phyloP scores from a whole-genome alignment of 345 rosid genomes.

The Lepidium aucheri region DNA sequence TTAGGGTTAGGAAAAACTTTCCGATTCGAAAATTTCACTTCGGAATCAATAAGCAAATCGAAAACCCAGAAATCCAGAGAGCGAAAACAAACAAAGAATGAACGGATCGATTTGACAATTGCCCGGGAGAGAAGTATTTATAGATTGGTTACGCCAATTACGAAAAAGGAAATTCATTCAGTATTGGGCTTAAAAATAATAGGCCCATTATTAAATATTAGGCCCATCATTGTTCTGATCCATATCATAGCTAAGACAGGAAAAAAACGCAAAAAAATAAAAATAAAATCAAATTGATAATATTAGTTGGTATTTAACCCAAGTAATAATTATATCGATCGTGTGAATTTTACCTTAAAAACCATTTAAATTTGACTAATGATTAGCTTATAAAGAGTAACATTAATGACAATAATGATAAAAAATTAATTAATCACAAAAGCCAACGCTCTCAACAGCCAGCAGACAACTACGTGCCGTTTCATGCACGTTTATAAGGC shows the following conservation, averaged over 20 bases:
- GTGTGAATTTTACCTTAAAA: neutral
- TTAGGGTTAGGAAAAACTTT: neutral
- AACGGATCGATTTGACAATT: neutral
- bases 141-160: neutral
- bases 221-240: no score
- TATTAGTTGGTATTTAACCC: no score
- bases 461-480: conserved; percentile 30
- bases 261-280: no score
- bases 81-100: neutral
- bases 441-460: conserved; percentile 10
- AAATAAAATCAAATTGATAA: no score
- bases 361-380: neutral
- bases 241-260: no score
- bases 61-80: neutral
- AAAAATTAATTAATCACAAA: conserved; percentile 8
- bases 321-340: conserved; percentile 1
- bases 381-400: conserved; percentile 3
- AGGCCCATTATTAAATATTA: neutral
- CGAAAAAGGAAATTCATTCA: neutral
- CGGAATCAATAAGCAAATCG: neutral
- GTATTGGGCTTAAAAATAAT: neutral
- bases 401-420: conserved; percentile 2
- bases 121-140: neutral
- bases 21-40: neutral
- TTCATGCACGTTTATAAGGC: conserved; percentile 21